A percentile compares a stretch with the other conserved stretches of the same genome.
These are phyloP conservation scores for Flaveria bidentis DNA, from an alignment of 129 eudicot genomes.

Conservation along the genomic window DNA sequence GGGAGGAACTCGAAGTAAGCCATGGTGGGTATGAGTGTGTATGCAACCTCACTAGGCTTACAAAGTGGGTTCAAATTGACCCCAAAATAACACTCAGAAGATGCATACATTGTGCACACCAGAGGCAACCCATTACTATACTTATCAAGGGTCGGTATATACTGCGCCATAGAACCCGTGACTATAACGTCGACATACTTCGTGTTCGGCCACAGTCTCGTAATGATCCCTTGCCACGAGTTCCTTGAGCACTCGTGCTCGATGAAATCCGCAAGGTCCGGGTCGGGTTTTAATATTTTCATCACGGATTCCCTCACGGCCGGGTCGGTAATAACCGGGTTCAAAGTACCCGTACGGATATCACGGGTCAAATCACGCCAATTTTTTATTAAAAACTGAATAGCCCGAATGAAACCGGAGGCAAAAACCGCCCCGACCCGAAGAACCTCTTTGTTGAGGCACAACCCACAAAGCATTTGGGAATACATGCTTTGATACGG, in stretches of 20 bases:
- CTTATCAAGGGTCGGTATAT: slow-evolving; percentile 51
- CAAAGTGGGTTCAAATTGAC: slow-evolving; percentile 62
- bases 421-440: slow-evolving; percentile 73
- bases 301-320: slow-evolving; percentile 3
- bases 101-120: slow-evolving; percentile 20
- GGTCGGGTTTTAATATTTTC: slow-evolving; percentile 5
- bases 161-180: slow-evolving; percentile 47
- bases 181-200: slow-evolving; percentile 61
- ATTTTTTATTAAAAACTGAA: slow-evolving; percentile 50
- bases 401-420: slow-evolving; percentile 60
- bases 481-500: slow-evolving; percentile 19
- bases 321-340: neutral
- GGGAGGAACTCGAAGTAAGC: slow-evolving; percentile 77
- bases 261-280: slow-evolving; percentile 15
- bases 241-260: slow-evolving; percentile 17
- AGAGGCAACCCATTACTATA: slow-evolving; percentile 41
- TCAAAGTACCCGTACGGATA: slow-evolving; percentile 50
- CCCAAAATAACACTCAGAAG: slow-evolving; percentile 29
- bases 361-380: slow-evolving; percentile 50
- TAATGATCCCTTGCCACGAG: slow-evolving; percentile 62
- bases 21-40: slow-evolving; percentile 68
- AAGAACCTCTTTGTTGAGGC: slow-evolving; percentile 45
- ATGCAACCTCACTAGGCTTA: slow-evolving; percentile 58
- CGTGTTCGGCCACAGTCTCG: slow-evolving; percentile 65
- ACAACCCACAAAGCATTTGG: slow-evolving; percentile 58